Evolutionary conservation across 2,329 filamentous ascomycete genomes (phyloP), one percentile per base, ranked within the genome.

Genomic region (Alternaria rosae): DNA sequence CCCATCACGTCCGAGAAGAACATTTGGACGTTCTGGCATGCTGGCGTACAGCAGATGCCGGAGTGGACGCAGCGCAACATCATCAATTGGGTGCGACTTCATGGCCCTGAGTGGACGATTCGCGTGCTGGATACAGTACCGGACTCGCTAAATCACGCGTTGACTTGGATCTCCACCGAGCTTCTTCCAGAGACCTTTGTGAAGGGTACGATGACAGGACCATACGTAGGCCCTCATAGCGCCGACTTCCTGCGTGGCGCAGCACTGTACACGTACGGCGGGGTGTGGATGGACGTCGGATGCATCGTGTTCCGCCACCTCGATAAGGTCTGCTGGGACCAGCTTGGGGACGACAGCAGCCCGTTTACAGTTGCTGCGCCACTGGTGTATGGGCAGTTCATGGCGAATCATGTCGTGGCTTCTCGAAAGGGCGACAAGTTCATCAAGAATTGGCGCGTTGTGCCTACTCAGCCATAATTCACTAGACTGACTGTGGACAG

Each of bases 181-280:
- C 67, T 78, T 38, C 76, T 75, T 3, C 75, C 74, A 0, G 77
- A 81, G 13, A 69, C 80, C 0, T 82, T 84, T 57, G 78, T 82
- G 25, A 75, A 82, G 11, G 70, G 77, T 30, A 80, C 75, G 0
- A 85, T 85, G 81, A 75, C 78, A 12, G 83, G 84, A 0, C 78
- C 79, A 0, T 79, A 79, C 54, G 73, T 77, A 1, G 83, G 80
- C 1, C 78, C 77, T 1, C 84, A 86, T 62, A 79, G 77, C 1
- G 81, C 82, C 3, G 85, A 86, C 54, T 74, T 86, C 1, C 71
- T 86, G 6, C 80, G 85, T 0, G 75, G 83, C 6, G 78, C 80
- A n/a, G 71, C 77, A 6, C 62, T 84, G 13, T 76, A 75, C 52
- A 61, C 68, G 15, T 77, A 81, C 54, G 81, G 81, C 7, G 81